Evolutionary conservation across 805 yeast genomes (phyloP), one percentile per base, ranked within the genome.

Genomic region (Myxozyma neglecta): DNA sequence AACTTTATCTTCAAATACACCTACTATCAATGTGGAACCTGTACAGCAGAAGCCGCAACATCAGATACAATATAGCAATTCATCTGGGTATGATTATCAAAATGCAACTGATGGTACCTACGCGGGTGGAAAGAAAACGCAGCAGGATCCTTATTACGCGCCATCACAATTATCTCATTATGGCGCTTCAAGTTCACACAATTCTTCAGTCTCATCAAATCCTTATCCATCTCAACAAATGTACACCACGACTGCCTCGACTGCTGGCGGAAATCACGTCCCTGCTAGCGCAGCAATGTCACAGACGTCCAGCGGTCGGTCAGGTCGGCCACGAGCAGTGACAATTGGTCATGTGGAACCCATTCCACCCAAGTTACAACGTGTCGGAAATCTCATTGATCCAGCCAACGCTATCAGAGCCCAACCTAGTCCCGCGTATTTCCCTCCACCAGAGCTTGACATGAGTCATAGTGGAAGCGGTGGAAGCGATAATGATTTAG

Each of bases 311-410:
- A 42, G 57, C n/a, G 43, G 57, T 43, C 56, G 66, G 9, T 39
- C 66, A 14, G 64, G 75, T 11, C 69, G 77, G 8, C 73, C 71
- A 34, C 69, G 80, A 7, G 76, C 80, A 11, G 73, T 75, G 11
- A 77, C 80, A 0, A 74, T 77, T 32, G 80, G 79, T 35, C 66
- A 69, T 47, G 70, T 75, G 52, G 76, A 74, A 42, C 68, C 75
- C 24, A 75, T 77, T 29, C 80, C 80, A 2, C 76, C 73, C 9
- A 75, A 74, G 18, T 67, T 77, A 35, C 79, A 77, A 63, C 74
- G 77, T 43, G 79, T 79, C 1, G 74, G 79, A 1, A 77, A 78
- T 6, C 68, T 76, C 58, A 75, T 77, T 40, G 73, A 76, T 53
- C 76, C 78, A 1, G 69, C 70, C 24, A 73, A 75, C 16, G 69